phyloP scores from a whole-genome alignment of 345 rosid genomes.

The Crucihimalaya himalaica region DNA sequence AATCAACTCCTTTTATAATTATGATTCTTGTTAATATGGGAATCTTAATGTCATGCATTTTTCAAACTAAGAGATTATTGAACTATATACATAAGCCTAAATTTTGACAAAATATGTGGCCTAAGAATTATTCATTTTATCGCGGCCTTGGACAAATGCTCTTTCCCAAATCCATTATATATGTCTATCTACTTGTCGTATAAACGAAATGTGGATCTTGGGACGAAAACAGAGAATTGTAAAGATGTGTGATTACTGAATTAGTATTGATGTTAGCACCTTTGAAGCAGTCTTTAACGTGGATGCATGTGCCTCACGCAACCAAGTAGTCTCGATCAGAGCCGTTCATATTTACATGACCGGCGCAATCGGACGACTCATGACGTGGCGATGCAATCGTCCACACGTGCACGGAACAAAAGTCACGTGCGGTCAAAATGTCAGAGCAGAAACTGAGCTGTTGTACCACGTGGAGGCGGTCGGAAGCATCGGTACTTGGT shows the following conservation, averaged over 20 bases:
- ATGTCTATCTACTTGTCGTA: not conserved
- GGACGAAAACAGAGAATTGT: not conserved
- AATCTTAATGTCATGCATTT: no score
- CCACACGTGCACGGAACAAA: conserved; percentile 36
- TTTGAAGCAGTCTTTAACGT: not conserved
- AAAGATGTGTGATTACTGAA: not conserved
- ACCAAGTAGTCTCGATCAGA: conserved; percentile 1
- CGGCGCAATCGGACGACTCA: conserved; percentile 28
- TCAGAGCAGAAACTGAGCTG: conserved; percentile 37
- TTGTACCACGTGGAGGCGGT: conserved; percentile 35
- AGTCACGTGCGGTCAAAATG: conserved; percentile 43
- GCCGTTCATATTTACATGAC: conserved; percentile 21
- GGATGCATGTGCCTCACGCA: not conserved
- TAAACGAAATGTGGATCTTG: not conserved
- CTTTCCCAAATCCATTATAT: no score
- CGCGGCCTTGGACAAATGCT: no score
- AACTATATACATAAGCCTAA: no score
- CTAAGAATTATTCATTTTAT: no score
- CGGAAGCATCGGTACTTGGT: conserved; percentile 44
- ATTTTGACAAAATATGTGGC: no score
- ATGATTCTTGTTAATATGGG: no score
- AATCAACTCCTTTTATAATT: no score
- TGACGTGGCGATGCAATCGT: conserved; percentile 30
- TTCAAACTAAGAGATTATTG: no score
- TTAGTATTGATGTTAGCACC: not conserved